Evolutionary conservation across 495 filamentous ascomycete genomes (phyloP).

Genomic region (Penicillium subrubescens): DNA sequence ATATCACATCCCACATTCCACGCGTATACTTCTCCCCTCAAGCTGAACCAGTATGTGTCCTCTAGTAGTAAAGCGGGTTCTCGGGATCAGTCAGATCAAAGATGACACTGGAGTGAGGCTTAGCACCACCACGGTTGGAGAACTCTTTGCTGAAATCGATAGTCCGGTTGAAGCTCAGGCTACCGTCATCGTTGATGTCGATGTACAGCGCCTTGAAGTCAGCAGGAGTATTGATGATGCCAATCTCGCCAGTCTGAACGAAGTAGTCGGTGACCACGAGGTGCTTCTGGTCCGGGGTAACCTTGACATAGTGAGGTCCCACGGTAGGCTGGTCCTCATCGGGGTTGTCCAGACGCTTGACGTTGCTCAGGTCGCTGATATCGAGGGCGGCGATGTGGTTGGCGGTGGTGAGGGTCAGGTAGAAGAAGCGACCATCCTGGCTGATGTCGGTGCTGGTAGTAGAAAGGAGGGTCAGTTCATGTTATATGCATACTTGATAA

Average conservation of each 20-base stretch:
- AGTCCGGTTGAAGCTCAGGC: slow-evolving; percentile 56
- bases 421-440: slow-evolving; percentile 58
- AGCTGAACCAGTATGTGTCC: not conserved
- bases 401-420: slow-evolving; percentile 62
- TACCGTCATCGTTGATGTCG: slow-evolving; percentile 56
- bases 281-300: slow-evolving; percentile 66
- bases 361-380: slow-evolving; percentile 60
- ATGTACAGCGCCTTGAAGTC: slow-evolving; percentile 66
- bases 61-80: slow-evolving; percentile 44
- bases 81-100: slow-evolving; percentile 59
- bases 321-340: slow-evolving; percentile 59
- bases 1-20: not conserved
- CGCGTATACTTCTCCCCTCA: not conserved
- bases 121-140: slow-evolving; percentile 56
- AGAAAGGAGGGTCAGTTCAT: slow-evolving; percentile 6
- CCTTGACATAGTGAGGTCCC: slow-evolving; percentile 66
- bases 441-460: slow-evolving; percentile 54
- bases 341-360: slow-evolving; percentile 62
- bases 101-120: slow-evolving; percentile 60
- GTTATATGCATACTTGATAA: not conserved
- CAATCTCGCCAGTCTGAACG: slow-evolving; percentile 63
- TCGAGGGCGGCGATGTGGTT: slow-evolving; percentile 67
- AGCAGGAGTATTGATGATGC: slow-evolving; percentile 62
- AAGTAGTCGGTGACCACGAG: slow-evolving; percentile 67
- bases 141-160: slow-evolving; percentile 60